These are phyloP conservation scores for Botryotinia narcissicola DNA, from an alignment of 2,329 filamentous ascomycete species.

Conservation along the genomic window DNA sequence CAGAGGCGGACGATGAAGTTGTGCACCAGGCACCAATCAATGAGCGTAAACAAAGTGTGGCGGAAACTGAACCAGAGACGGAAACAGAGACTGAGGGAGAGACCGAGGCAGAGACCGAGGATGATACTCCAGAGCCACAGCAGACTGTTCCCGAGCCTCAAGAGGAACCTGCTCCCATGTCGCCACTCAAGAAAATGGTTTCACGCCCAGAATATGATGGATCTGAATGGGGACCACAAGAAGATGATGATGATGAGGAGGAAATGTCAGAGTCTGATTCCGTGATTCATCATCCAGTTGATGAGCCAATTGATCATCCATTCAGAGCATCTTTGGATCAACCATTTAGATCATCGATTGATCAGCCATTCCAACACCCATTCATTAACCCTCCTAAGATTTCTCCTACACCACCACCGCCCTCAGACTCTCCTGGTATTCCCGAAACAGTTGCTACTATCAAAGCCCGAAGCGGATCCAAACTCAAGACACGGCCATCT, in stretches of 20 bases:
- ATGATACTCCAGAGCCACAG: conserved; percentile 2
- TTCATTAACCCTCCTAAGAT: conserved; percentile 45
- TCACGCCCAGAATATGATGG: conserved; percentile 65
- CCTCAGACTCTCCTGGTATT: conserved; percentile 56
- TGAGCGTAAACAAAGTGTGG: background rate
- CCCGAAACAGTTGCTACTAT: conserved; percentile 85
- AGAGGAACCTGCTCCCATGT: conserved; percentile 29
- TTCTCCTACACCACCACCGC: conserved; percentile 28
- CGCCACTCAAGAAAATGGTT: conserved; percentile 37
- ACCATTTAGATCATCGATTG: conserved; percentile 14
- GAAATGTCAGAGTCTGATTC: conserved; percentile 73
- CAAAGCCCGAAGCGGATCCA: conserved; percentile 75
- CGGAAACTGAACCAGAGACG: background rate
- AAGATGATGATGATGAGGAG: conserved; percentile 43
- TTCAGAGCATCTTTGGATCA: conserved; percentile 11
- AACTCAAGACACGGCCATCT: conserved; percentile 84
- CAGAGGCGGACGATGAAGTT: conserved; percentile 3
- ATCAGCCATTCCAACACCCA: conserved; percentile 11
- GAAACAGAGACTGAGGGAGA: background rate
- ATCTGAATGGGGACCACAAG: conserved; percentile 57
- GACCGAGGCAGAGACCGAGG: background rate
- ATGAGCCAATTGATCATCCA: conserved; percentile 7
- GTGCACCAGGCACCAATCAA: background rate
- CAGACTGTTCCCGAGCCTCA: background rate
- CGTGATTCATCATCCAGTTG: conserved; percentile 68